phyloP scores from a whole-genome alignment of 2,329 filamentous ascomycete species.

The Epichloe elymi region DNA sequence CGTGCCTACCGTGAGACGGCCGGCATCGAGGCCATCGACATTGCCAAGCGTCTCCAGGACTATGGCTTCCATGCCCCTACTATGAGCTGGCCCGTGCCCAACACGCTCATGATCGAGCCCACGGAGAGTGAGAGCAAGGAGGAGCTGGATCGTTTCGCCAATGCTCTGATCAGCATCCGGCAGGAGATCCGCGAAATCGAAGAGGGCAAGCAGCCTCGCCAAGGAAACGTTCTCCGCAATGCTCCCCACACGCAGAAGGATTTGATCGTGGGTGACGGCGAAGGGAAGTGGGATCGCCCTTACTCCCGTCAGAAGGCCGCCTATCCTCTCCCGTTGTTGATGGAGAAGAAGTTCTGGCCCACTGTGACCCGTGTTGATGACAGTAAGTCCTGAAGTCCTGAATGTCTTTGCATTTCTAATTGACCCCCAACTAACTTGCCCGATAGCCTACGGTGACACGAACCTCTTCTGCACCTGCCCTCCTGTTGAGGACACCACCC shows the following conservation, averaged over 20 bases:
- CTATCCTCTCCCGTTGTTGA: conserved; percentile 69
- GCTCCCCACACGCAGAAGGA: conserved; percentile 77
- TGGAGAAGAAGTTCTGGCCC: conserved; percentile 98
- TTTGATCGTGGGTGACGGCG: conserved; percentile 45
- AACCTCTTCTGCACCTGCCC: conserved; percentile 94
- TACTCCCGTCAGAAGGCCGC: conserved; percentile 76
- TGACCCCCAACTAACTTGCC: conserved; percentile 1
- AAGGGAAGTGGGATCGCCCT: conserved; percentile 60
- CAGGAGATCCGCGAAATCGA: conserved; percentile 76
- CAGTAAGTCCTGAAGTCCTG: conserved; percentile 46
- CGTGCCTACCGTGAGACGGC: conserved; percentile 72
- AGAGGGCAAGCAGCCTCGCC: conserved; percentile 58
- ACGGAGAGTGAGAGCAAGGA: conserved; percentile 87
- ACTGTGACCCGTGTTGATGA: conserved; percentile 77
- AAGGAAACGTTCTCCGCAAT: conserved; percentile 79
- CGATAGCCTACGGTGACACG: conserved; percentile 68
- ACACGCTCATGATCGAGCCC: conserved; percentile 96
- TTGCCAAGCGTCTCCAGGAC: conserved; percentile 92
- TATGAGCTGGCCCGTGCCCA: conserved; percentile 91
- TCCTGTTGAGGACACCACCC: conserved; percentile 54
- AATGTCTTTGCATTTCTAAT: neutral
- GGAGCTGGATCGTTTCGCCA: conserved; percentile 86
- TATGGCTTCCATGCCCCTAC: conserved; percentile 96
- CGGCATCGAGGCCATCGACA: conserved; percentile 82
- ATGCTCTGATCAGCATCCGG: conserved; percentile 77